Evolutionary conservation across 495 filamentous ascomycete genomes (phyloP), one percentile per base, ranked within the genome.

Genomic region (Xylaria scruposa): DNA sequence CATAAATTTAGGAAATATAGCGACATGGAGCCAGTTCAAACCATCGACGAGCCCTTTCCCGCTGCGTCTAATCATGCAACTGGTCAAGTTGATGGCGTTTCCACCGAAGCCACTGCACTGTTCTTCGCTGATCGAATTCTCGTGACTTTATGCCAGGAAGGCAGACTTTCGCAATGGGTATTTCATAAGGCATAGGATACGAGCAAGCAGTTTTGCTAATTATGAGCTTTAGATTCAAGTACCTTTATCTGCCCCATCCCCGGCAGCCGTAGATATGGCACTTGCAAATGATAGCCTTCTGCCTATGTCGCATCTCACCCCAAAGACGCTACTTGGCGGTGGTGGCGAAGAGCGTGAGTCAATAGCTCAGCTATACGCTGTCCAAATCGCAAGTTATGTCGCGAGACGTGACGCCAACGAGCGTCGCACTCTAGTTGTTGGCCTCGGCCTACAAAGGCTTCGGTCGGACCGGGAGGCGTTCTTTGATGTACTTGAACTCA

Each of bases 81-180:
- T 13, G 90, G 91, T 26, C 72, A 83, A 38, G 86, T 97, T 47
- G 87, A 90, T 73, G 91, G 90, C 12, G 81, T 91, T 51, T 80
- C 85, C 19, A 99, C 96, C 4, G 90, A 93, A 74, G 90, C 93
- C 58, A 90, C 88, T 62, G 85, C 83, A 8, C 81, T 93, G 46
- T 88, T 83, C 74, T 98, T 98, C 83, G 89, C 91, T 13, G 96
- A 99, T 85, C 97, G 93, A 80, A 97, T 99, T 78, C 83, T 99
- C 77, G 81, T 99, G 54, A 97, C 94, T 0, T 88, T 99, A 70
- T 92, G 92, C 4, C 95, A 97, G 80, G 87, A 89, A 70, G 96
- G 95, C 51, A 88, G 93, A 73, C 83, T 98, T 46, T 91, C 93
- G 10, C 96, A 98, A 83, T 99, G 96, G 96, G 94, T 97, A 67